Conservation (phyloP, 108 stramenopile genomes). For the Hondaea fermentalgiana region DNA sequence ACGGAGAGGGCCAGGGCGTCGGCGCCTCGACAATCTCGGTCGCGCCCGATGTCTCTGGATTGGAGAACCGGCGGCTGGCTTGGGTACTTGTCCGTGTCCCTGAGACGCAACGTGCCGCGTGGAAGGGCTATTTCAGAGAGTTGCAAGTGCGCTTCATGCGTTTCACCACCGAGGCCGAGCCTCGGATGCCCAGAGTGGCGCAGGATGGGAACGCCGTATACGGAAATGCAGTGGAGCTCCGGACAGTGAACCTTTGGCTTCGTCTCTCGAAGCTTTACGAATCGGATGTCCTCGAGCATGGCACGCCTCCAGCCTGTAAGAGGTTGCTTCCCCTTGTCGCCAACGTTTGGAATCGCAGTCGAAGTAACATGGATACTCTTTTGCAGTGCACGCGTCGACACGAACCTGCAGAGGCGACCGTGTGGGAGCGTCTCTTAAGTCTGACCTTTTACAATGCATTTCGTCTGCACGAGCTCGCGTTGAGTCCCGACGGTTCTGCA, state of each 20-base stretch:
- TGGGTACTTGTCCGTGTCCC: background rate
- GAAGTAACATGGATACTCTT: no score
- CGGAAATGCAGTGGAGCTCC: background rate
- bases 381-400: no score
- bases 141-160: background rate
- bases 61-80: background rate
- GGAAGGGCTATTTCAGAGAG: background rate
- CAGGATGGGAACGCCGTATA: background rate
- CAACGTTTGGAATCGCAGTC: background rate
- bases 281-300: background rate
- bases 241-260: background rate
- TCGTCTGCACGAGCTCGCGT: no score
- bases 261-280: background rate
- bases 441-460: no score
- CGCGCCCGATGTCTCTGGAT: no score
- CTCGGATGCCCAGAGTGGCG: background rate
- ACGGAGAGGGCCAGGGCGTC: no score
- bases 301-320: background rate
- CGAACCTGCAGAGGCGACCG: no score
- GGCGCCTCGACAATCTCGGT: no score
- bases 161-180: background rate
- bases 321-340: background rate
- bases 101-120: background rate
- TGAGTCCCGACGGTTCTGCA: no score
- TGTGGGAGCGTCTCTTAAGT: no score